These are phyloP conservation scores for Paramecium pentaurelia DNA, from an alignment of 73 alveolate genomes.

Conservation along the genomic window DNA sequence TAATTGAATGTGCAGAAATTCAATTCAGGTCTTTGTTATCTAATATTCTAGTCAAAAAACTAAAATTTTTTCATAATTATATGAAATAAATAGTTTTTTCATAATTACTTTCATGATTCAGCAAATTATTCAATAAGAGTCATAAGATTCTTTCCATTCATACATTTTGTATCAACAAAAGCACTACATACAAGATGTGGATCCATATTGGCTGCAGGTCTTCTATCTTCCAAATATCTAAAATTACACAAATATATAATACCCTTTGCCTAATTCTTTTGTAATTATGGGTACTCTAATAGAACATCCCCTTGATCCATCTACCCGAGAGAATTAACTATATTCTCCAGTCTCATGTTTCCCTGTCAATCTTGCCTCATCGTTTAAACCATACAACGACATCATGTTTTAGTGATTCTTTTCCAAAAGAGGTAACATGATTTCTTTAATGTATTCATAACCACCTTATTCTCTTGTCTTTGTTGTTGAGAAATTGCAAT, in stretches of 20 bases:
- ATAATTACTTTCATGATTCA: neutral
- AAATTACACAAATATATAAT: neutral
- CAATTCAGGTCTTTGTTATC: neutral
- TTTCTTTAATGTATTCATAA: conserved; percentile 52
- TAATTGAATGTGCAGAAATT: conserved; percentile 3
- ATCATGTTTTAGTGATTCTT: conserved; percentile 62
- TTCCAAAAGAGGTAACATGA: conserved; percentile 59
- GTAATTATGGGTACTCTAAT: conserved; percentile 87
- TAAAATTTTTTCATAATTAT: conserved; percentile 23
- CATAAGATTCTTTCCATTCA: neutral
- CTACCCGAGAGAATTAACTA: conserved; percentile 77
- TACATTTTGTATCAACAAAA: conserved; percentile 56
- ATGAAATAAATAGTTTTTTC: neutral
- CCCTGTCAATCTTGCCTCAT: conserved; percentile 85
- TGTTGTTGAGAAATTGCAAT: conserved; percentile 80
- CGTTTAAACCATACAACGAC: conserved; percentile 72
- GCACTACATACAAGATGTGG: conserved; percentile 81
- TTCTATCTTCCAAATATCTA: conserved; percentile 87
- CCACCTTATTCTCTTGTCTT: conserved; percentile 82
- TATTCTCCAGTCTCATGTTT: conserved; percentile 78
- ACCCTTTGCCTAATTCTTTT: conserved; percentile 70
- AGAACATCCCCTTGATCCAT: conserved; percentile 88
- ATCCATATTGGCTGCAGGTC: conserved; percentile 93
- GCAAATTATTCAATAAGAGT: neutral
- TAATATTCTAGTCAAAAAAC: neutral